phyloP scores from a whole-genome alignment of 257 asterid genomes.

The Solanum dulcamara region DNA sequence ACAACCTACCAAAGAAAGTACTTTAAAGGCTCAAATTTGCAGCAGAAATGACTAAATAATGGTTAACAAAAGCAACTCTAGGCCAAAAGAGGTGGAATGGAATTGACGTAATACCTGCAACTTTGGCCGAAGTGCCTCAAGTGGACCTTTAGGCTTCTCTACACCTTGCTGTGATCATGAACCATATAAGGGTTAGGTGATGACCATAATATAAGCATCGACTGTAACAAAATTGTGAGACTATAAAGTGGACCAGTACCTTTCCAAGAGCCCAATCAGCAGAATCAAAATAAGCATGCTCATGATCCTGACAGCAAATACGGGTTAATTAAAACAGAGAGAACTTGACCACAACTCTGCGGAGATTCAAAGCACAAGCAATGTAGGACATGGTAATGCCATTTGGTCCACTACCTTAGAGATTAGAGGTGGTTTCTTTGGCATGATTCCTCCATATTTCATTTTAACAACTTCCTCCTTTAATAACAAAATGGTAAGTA shows the following conservation, averaged over 20 bases:
- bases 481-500: not conserved
- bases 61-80: not conserved
- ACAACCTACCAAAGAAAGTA: not conserved
- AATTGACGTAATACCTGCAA: constrained; percentile 46
- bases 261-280: constrained; percentile 99
- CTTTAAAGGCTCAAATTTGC: not conserved
- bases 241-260: constrained; percentile 31
- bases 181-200: not conserved
- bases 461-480: constrained; percentile 73
- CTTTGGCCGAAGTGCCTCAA: constrained; percentile 96
- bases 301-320: constrained; percentile 60
- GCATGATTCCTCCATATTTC: constrained; percentile 86
- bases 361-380: not conserved
- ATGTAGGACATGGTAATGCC: not conserved
- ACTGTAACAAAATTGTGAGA: not conserved
- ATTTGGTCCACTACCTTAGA: constrained; percentile 45
- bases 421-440: constrained; percentile 86
- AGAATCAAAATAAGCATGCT: constrained; percentile 94
- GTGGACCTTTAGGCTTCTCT: constrained; percentile 95
- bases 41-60: not conserved
- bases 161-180: constrained; percentile 67
- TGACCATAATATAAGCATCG: not conserved
- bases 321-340: not conserved
- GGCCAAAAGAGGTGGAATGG: not conserved
- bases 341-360: not conserved